Evolutionary conservation across 2,329 filamentous ascomycete genomes (phyloP).

Genomic region (Fusarium sterilihyphosum): DNA sequence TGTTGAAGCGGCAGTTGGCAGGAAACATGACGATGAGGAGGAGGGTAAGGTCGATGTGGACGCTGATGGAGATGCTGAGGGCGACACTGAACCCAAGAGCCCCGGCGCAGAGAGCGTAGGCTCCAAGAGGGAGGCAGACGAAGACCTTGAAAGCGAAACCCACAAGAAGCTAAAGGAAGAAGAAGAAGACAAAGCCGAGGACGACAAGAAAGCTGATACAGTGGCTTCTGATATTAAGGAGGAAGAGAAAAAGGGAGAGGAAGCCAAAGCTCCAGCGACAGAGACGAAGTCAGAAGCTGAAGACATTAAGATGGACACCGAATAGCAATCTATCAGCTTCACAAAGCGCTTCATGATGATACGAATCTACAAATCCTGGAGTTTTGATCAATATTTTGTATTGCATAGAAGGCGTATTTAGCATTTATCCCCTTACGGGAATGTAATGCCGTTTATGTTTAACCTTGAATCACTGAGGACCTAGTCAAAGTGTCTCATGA

Average conservation of each 20-base stretch:
- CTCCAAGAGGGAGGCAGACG: conserved; percentile 67
- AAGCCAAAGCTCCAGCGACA: conserved; percentile 20
- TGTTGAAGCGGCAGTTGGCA: conserved; percentile 69
- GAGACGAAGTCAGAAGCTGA: conserved; percentile 36
- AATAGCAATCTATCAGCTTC: conserved; percentile 19
- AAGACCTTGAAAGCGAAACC: conserved; percentile 53
- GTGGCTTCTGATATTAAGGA: conserved; percentile 7
- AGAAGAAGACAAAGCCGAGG: conserved; percentile 41
- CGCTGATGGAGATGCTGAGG: conserved; percentile 35
- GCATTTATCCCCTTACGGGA: neutral
- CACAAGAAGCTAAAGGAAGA: conserved; percentile 63
- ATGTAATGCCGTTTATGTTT: conserved; percentile 3
- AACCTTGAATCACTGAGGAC: neutral
- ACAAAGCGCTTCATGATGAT: neutral
- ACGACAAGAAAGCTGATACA: conserved; percentile 52
- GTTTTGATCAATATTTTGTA: conserved; percentile 2
- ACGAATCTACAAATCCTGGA: conserved; percentile 12
- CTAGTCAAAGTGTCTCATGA: conserved; percentile 16
- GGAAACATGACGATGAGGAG: conserved; percentile 53
- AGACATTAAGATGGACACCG: conserved; percentile 42
- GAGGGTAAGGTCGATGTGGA: conserved; percentile 33
- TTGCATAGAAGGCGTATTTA: neutral
- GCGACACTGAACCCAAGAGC: conserved; percentile 44
- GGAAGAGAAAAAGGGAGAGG: neutral
- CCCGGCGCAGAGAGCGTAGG: conserved; percentile 48